A percentile compares a stretch with the other conserved stretches of the same genome.
Evolutionary conservation across 129 eudicot genomes (phyloP).

Genomic region (Heracleum sosnowskyi): DNA sequence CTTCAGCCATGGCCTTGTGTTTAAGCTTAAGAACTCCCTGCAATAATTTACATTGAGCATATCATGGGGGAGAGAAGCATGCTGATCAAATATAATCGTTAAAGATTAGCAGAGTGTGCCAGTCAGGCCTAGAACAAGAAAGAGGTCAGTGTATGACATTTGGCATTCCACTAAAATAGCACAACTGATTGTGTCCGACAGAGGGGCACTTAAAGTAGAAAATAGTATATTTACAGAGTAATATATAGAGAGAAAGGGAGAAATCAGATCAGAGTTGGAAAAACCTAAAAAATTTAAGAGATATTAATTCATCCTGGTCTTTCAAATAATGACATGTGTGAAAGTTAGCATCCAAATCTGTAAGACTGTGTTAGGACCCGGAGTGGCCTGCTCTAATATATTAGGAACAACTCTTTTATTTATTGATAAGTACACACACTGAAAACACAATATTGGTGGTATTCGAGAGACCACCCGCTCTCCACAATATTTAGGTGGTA

Average conservation of each 20-base stretch:
- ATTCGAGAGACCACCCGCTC: no score
- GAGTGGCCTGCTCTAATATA: no score
- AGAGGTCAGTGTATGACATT: background rate
- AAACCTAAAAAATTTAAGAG: background rate
- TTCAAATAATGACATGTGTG: background rate
- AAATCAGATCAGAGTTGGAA: background rate
- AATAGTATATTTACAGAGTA: background rate
- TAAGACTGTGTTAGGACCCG: no score
- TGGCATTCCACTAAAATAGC: background rate
- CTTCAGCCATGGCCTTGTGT: slow-evolving; percentile 84
- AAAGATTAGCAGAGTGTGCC: background rate
- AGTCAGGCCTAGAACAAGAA: background rate
- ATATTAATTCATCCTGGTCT: background rate
- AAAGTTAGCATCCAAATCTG: background rate
- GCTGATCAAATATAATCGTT: background rate
- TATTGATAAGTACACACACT: no score
- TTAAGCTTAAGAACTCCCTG: slow-evolving; percentile 84
- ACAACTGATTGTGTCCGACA: background rate
- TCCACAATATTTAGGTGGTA: no score
- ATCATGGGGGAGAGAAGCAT: background rate
- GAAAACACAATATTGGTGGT: no score
- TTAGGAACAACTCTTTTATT: no score
- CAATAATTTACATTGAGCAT: slow-evolving; percentile 3
- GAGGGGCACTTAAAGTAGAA: background rate
- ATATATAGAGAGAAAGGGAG: background rate